Base-by-base conservation (phyloP, 1,284 basidiomycete species). In the Microbotryomycetes sp. region DNA sequence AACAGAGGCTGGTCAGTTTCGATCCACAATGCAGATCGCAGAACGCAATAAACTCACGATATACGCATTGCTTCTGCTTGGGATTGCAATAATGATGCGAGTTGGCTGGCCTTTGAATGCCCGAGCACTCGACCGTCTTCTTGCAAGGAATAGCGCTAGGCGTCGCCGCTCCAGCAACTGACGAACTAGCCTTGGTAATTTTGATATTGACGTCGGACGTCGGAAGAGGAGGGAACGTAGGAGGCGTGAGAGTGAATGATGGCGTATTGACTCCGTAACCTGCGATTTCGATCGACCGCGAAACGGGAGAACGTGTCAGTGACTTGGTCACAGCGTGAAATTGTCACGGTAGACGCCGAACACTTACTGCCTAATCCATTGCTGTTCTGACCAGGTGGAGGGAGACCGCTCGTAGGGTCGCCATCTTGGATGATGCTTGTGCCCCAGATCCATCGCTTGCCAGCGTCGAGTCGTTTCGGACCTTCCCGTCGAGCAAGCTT, bases 361-460 rank as follows among this genome's bases (percentile, higher is more conserved):
- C 36, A 42, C 36, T 42, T 19, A 42, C 36, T 12, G 12, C 36
- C 36, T 9, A 42, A 19, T 9, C 36, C 36, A 49, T 66, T 58
- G 23, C 22, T 56, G 46, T 66, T 66, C 26, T 49, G n/a, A 6
- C 65, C 65, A 29, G 47, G 4, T 6, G 65, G 19, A 7, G 65
- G 65, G 1, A 56, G 31, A 5, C 16, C 49, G 0, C 59, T 47
- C 2, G 65, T 53, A 16, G 63, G 59, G 15, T 59, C 49, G 49
- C 56, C 62, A 29, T 66, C 65, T 45, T 66, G 65, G 16, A 66
- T 58, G 56, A 66, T 59, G 28, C 49, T 45, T 19, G 28, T 61
- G 12, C 54, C 59, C 59, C 56, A 58, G 16, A 66, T 51, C 64
- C 64, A 66, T 26, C 64, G 58, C 61, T 63, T 66, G 15, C 55